Evolutionary conservation across 2,329 filamentous ascomycete genomes (phyloP).

Genomic region (Ramularia endophylla): DNA sequence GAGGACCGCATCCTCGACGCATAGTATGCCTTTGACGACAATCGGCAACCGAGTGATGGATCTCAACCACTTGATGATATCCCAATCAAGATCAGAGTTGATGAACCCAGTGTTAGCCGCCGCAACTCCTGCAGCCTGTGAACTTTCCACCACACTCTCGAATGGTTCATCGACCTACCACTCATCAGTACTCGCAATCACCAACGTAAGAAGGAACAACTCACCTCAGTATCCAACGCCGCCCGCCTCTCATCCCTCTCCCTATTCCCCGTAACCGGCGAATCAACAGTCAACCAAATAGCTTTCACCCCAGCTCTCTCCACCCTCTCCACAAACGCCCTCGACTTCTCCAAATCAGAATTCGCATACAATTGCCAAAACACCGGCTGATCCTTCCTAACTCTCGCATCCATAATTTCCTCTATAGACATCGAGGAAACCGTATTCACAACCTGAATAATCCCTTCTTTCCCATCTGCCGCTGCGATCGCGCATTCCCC

Average conservation of each 20-base stretch:
- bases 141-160: conserved; percentile 16
- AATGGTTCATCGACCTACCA: conserved; percentile 18
- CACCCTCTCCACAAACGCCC: conserved; percentile 43
- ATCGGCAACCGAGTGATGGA: conserved; percentile 27
- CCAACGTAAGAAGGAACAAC: neutral
- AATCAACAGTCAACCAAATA: conserved; percentile 55
- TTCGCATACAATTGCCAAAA: conserved; percentile 60
- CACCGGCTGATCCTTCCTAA: conserved; percentile 26
- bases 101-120: conserved; percentile 22
- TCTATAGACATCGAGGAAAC: conserved; percentile 25
- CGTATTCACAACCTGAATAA: conserved; percentile 26
- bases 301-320: conserved; percentile 45
- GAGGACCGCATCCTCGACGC: conserved; percentile 35
- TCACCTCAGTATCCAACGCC: conserved; percentile 25
- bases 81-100: conserved; percentile 22
- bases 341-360: conserved; percentile 46
- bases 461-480: conserved; percentile 22
- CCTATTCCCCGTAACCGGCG: conserved; percentile 51
- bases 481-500: conserved; percentile 29
- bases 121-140: conserved; percentile 18
- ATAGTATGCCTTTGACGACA: conserved; percentile 35
- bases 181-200: conserved; percentile 1
- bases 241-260: conserved; percentile 40
- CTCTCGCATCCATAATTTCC: conserved; percentile 22
- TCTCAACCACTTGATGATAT: conserved; percentile 19